Percentiles rank a stretch among this genome's conserved stretches.
These are phyloP conservation scores for Cucurbita ficifolia DNA, from an alignment of 306 rosid species.

Conservation along the genomic window DNA sequence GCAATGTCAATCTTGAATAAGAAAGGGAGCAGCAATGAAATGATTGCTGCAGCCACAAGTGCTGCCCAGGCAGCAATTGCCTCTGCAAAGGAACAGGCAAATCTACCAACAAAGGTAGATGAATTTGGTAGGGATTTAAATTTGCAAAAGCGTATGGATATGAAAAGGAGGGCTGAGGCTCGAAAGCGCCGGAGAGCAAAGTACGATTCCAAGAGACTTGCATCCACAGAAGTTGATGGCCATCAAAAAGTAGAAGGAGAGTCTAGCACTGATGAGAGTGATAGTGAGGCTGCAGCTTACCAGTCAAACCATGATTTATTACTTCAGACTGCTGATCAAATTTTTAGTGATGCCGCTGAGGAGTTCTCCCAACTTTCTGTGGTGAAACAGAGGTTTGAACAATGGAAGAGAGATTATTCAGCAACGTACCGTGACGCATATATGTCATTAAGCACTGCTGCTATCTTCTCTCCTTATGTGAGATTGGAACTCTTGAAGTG, in stretches of 20 bases:
- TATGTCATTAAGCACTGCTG: conserved; percentile 73
- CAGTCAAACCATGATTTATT: conserved; percentile 44
- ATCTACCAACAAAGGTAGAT: conserved; percentile 68
- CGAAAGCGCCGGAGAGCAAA: conserved; percentile 33
- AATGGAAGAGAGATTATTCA: conserved; percentile 63
- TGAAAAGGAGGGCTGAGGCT: conserved; percentile 52
- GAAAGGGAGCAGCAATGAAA: conserved; percentile 47
- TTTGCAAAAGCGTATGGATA: conserved; percentile 70
- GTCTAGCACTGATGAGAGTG: conserved; percentile 96
- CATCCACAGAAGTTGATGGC: conserved; percentile 47
- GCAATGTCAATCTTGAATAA: conserved; percentile 53
- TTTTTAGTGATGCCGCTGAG: conserved; percentile 81
- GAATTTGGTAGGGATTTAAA: conserved; percentile 89
- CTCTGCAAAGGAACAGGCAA: conserved; percentile 49
- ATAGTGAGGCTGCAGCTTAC: conserved; percentile 58
- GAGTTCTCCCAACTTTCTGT: conserved; percentile 64
- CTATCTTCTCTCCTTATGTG: conserved; percentile 83
- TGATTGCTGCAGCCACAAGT: conserved; percentile 43
- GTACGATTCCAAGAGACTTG: conserved; percentile 31
- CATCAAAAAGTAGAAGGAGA: conserved; percentile 73
- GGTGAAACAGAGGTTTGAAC: conserved; percentile 77
- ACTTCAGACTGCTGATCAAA: conserved; percentile 70
- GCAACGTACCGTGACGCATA: conserved; percentile 74
- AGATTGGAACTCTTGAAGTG: conserved; percentile 91
- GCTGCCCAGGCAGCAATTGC: conserved; percentile 75